phyloP scores from a whole-genome alignment of 768 basidiomycete genomes.

The Russula foetens region DNA sequence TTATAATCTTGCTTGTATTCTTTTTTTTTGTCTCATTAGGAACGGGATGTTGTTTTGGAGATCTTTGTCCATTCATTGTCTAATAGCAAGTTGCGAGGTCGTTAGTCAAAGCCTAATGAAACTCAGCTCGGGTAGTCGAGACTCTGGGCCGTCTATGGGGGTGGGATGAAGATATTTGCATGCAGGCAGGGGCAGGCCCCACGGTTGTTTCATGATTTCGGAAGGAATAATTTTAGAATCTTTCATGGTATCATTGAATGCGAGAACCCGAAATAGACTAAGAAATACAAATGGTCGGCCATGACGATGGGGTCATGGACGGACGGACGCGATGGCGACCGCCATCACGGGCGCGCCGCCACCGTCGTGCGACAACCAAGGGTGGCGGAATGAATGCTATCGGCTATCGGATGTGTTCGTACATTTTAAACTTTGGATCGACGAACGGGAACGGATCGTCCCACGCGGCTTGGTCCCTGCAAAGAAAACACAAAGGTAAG shows the following conservation, averaged over 20 bases:
- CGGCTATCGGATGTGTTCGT: conserved; percentile 20
- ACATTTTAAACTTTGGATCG: conserved; percentile 19
- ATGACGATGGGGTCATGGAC: not conserved
- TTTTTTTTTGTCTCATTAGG: not conserved
- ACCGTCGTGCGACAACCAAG: not conserved
- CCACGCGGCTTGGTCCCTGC: conserved; percentile 29
- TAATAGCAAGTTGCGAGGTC: no score
- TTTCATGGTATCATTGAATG: not conserved
- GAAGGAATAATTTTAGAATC: not conserved
- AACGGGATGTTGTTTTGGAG: not conserved
- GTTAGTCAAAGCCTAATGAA: no score
- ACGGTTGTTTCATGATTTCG: not conserved
- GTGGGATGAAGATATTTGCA: no score
- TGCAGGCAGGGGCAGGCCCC: no score
- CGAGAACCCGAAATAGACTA: not conserved
- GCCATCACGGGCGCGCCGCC: no score
- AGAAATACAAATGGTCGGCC: not conserved
- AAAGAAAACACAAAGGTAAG: not conserved
- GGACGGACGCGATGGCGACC: not conserved
- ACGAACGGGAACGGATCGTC: conserved; percentile 21
- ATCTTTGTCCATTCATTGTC: no score
- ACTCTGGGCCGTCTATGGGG: no score
- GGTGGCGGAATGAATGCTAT: not conserved
- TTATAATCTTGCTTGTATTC: conserved; percentile 5
- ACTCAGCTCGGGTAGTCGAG: no score